These are phyloP conservation scores for Phlyctochytrium arcticum DNA, from an alignment of 192 early-diverging fungal species.

Conservation along the genomic window DNA sequence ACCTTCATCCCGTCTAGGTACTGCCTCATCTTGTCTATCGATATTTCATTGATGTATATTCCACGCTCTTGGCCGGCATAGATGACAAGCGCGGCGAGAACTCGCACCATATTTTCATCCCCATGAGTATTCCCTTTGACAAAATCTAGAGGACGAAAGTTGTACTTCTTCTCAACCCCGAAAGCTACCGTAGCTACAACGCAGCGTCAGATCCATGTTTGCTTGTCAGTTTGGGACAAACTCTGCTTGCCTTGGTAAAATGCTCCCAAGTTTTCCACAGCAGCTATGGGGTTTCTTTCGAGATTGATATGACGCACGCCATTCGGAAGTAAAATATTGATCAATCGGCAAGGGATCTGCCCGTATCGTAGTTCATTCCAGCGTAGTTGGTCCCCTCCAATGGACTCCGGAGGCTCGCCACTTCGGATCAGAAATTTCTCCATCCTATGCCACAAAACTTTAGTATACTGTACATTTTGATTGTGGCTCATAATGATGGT, in stretches of 20 bases:
- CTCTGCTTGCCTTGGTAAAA: slow-evolving; percentile 18
- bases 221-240: too few relatives aligned
- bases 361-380: slow-evolving; percentile 37
- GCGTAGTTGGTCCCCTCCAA: not conserved
- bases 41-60: not conserved
- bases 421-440: not conserved
- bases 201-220: not conserved
- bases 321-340: slow-evolving; percentile 33
- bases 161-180: slow-evolving; percentile 22
- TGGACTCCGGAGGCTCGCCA: not conserved
- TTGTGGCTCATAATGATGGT: not conserved
- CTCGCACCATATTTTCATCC: slow-evolving; percentile 28
- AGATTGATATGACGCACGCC: slow-evolving; percentile 18
- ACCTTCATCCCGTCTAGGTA: not conserved
- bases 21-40: not conserved
- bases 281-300: slow-evolving; percentile 7
- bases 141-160: slow-evolving; percentile 39
- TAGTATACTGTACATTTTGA: not conserved
- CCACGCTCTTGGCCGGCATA: slow-evolving; percentile 9
- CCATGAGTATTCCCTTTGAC: slow-evolving; percentile 34
- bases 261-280: slow-evolving; percentile 29
- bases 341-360: slow-evolving; percentile 13
- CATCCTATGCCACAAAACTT: slow-evolving; percentile 5
- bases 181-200: slow-evolving; percentile 21
- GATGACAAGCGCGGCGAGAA: slow-evolving; percentile 25